A percentile compares a stretch with the other conserved stretches of the same genome.
Conservation (phyloP, 2,329 filamentous ascomycete genomes). For the Ceratocystis cubensis region DNA sequence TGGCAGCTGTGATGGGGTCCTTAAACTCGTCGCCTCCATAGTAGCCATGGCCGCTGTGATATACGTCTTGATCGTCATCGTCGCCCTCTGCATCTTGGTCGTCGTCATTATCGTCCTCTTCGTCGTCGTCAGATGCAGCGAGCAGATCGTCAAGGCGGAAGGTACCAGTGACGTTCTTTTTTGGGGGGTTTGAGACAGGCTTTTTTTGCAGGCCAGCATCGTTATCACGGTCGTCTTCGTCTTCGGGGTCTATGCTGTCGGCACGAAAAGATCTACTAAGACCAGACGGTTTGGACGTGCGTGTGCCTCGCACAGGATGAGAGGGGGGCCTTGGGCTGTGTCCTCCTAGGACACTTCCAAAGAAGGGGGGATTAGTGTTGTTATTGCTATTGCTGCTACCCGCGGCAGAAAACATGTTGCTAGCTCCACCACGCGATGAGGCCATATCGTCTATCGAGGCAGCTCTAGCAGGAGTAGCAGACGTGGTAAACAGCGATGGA, state of each 20-base stretch:
- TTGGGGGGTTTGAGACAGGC: neutral
- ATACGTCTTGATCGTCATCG: constrained; percentile 23
- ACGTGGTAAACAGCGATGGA: constrained; percentile 27
- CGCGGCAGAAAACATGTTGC: constrained; percentile 12
- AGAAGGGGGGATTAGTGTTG: neutral
- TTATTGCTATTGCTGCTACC: neutral
- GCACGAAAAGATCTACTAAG: constrained; percentile 35
- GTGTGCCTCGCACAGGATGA: neutral
- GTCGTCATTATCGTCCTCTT: constrained; percentile 32
- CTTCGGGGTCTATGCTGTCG: constrained; percentile 19
- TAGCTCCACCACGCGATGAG: constrained; percentile 4
- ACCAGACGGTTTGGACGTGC: constrained; percentile 36
- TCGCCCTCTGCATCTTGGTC: constrained; percentile 32
- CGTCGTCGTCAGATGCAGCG: constrained; percentile 16
- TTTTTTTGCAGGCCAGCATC: neutral
- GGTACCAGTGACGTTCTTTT: constrained; percentile 23
- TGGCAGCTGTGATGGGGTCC: constrained; percentile 26
- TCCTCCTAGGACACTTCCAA: neutral
- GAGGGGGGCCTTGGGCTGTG: neutral
- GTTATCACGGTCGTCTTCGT: constrained; percentile 1
- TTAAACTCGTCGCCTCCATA: constrained; percentile 30
- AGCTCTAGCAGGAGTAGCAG: constrained; percentile 45
- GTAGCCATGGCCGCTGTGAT: constrained; percentile 25
- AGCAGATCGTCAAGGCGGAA: constrained; percentile 23
- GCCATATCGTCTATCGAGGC: constrained; percentile 38